These are phyloP conservation scores for Suillus weaverae DNA, from an alignment of 768 basidiomycete genomes.

Conservation along the genomic window DNA sequence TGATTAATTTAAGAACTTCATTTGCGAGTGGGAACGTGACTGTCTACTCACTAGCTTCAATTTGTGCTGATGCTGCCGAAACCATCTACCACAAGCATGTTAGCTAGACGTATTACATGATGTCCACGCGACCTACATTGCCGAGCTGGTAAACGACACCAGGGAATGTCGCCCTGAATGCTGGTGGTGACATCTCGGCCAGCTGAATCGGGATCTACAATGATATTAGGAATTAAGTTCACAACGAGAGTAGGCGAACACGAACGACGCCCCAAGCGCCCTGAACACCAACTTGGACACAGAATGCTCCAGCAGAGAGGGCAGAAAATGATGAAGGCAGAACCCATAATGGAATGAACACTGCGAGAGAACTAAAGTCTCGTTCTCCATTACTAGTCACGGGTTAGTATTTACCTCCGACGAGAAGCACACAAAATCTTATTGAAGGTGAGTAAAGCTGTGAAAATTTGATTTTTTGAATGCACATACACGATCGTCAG, in stretches of 20 bases:
- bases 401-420: constrained; percentile 38
- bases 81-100: constrained; percentile 46
- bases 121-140: constrained; percentile 40
- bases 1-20: constrained; percentile 19
- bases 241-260: constrained; percentile 4
- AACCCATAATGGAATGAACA: constrained; percentile 82
- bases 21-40: neutral
- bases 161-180: constrained; percentile 86
- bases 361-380: constrained; percentile 16
- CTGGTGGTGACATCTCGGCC: constrained; percentile 82
- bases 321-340: constrained; percentile 65
- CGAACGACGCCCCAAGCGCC: constrained; percentile 88
- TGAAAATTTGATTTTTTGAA: neutral
- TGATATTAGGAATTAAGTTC: neutral
- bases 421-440: constrained; percentile 52
- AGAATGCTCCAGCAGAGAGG: constrained; percentile 84
- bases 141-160: constrained; percentile 85
- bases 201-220: constrained; percentile 71
- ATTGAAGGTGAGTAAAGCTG: neutral
- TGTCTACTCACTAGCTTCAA: constrained; percentile 61
- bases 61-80: constrained; percentile 74
- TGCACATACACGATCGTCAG: constrained; percentile 60
- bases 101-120: neutral
- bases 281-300: constrained; percentile 84
- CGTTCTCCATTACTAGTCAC: constrained; percentile 4